Conservation (phyloP, 1,284 basidiomycete genomes). For the Ustilago loliicola region DNA sequence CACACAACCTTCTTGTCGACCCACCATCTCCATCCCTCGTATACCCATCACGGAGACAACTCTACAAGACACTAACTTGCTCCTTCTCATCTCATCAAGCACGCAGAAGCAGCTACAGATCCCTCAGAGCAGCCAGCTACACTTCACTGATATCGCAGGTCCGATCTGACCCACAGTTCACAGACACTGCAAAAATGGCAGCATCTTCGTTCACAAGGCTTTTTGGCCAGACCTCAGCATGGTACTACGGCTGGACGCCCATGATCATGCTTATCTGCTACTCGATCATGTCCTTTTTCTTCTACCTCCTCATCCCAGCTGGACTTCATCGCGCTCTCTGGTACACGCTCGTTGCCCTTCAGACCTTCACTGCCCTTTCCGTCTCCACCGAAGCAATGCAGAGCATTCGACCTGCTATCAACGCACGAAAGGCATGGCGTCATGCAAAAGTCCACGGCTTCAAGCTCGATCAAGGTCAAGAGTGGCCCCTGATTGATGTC, state of each 20-base stretch:
- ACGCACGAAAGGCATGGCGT: conserved; percentile 55
- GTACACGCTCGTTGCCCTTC: conserved; percentile 51
- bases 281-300: conserved; percentile 50
- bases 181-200: conserved; percentile 22
- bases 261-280: conserved; percentile 58
- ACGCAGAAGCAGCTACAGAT: background rate
- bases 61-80: background rate
- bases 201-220: conserved; percentile 16
- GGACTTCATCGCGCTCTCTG: conserved; percentile 54
- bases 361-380: conserved; percentile 58
- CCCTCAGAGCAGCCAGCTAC: background rate
- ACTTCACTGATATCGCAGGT: background rate
- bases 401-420: conserved; percentile 55
- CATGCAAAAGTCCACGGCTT: conserved; percentile 52
- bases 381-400: conserved; percentile 62
- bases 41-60: background rate
- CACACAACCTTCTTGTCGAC: background rate
- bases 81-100: background rate
- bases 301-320: conserved; percentile 56
- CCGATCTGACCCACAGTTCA: background rate
- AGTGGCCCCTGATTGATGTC: conserved; percentile 61
- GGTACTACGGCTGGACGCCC: conserved; percentile 59
- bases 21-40: background rate
- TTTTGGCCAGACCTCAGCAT: conserved; percentile 37
- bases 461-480: conserved; percentile 53